These are phyloP conservation scores for Penstemon eatonii DNA, from an alignment of 257 asterid species.

Conservation along the genomic window DNA sequence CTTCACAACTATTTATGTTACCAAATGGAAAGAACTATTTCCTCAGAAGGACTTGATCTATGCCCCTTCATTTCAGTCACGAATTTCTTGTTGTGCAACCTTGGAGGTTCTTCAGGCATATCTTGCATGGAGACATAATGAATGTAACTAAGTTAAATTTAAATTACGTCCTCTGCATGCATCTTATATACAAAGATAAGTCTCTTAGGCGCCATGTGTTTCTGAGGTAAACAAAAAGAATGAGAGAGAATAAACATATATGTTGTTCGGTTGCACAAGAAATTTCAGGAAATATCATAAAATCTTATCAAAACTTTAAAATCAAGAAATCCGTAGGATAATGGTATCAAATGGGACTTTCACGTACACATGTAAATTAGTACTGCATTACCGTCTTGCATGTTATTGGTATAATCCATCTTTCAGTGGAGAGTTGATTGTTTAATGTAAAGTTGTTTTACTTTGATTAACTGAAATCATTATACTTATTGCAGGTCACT, in stretches of 20 bases:
- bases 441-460: neutral
- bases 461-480: neutral
- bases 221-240: too few species aligned
- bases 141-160: constrained; percentile 51
- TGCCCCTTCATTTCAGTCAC: constrained; percentile 73
- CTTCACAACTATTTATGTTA: constrained; percentile 60
- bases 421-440: constrained; percentile 17
- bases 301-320: too few species aligned
- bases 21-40: constrained; percentile 69
- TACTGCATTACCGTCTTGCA: constrained; percentile 5
- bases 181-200: too few species aligned
- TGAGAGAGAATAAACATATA: too few species aligned
- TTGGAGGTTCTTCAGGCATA: constrained; percentile 85
- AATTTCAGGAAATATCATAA: too few species aligned
- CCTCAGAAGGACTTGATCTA: constrained; percentile 46
- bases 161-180: neutral
- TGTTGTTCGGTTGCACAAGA: too few species aligned
- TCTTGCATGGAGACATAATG: constrained; percentile 77
- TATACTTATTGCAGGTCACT: constrained; percentile 57
- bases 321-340: neutral
- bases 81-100: constrained; percentile 64
- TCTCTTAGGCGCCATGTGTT: too few species aligned
- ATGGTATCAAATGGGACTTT: neutral
- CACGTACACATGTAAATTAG: neutral
- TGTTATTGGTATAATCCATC: neutral